Base-by-base conservation (phyloP, 495 filamentous ascomycete species). In the Opeltia flavorubescens region DNA sequence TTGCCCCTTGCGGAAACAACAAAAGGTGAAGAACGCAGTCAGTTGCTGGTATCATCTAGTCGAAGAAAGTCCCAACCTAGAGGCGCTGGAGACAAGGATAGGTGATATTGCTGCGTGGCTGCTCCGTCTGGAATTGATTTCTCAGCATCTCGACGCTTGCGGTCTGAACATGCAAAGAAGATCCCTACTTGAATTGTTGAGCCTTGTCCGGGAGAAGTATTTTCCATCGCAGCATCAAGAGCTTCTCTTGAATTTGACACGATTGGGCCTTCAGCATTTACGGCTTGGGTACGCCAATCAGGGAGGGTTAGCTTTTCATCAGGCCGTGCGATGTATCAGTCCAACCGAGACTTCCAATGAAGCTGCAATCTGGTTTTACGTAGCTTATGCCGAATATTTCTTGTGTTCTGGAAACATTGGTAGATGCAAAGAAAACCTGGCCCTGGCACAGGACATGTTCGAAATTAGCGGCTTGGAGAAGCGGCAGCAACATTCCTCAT, bases 71-170 rank as follows among this genome's bases (percentile, higher is more conserved):
- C 45, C 61, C 17, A 68, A 72, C 36, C 69, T 62, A 57, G 53
- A 65, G 8, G 64, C 74, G 1, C 55, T 93, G 15, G 47, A 69
- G n/a, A 55, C 59, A 9, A 60, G 62, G n/a, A 58, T 94, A 29
- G 77, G 84, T 44, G 76, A 87, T 51, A 56, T 74, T 4, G 63
- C 71, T 4, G 69, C 71, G 18, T 75, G 79, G 44, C 48, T 83
- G 9, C 54, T 67, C 29, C 79, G 86, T 46, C 66, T 94, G 9
- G 72, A 77, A 48, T 71, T 77, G 2, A 55, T 88, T n/a, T 72
- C 77, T 17, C 83, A 94, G 46, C 93, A 84, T 53, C 70, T 86
- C 1, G 80, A 81, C 28, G 81, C 89, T 55, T 82, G 83, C 47
- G 87, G 86, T 2, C 62, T 75, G 9, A 72, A 68, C 49, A 44